Conservation (phyloP, 2,329 filamentous ascomycete species). For the Trichoderma atroviride region DNA sequence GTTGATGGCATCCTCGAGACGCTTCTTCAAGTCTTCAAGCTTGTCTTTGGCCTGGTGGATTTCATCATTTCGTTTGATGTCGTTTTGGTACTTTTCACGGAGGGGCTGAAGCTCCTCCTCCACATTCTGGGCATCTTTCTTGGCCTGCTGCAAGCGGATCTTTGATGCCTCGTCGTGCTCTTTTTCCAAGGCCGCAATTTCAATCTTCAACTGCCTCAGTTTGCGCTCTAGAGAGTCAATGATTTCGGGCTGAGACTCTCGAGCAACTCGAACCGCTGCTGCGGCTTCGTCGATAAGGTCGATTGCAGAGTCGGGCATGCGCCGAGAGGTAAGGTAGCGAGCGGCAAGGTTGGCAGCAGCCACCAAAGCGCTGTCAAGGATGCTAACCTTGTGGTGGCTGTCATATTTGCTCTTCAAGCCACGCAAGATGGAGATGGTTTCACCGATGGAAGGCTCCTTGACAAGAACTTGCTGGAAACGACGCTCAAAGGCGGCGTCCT, state of each 20-base stretch:
- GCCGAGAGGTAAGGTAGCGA: slow-evolving; percentile 86
- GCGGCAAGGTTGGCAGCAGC: slow-evolving; percentile 88
- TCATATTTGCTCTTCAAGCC: slow-evolving; percentile 98
- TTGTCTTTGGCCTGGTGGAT: slow-evolving; percentile 96
- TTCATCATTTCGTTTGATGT: slow-evolving; percentile 86
- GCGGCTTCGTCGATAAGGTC: slow-evolving; percentile 96
- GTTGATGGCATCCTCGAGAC: slow-evolving; percentile 90
- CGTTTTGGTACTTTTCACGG: slow-evolving; percentile 91
- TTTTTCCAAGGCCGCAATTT: slow-evolving; percentile 91
- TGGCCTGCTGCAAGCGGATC: slow-evolving; percentile 77
- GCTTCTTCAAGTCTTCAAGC: slow-evolving; percentile 86
- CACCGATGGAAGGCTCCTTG: slow-evolving; percentile 84
- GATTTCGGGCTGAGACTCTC: slow-evolving; percentile 94
- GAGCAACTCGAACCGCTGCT: slow-evolving; percentile 90
- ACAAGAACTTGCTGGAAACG: slow-evolving; percentile 98
- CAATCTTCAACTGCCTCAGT: slow-evolving; percentile 89
- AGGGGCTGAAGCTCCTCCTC: slow-evolving; percentile 90
- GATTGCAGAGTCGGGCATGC: slow-evolving; percentile 94
- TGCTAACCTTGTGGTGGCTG: slow-evolving; percentile 96
- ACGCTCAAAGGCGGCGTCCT: slow-evolving; percentile 96
- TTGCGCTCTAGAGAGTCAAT: slow-evolving; percentile 93
- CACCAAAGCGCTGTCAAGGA: slow-evolving; percentile 91
- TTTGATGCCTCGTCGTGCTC: slow-evolving; percentile 95
- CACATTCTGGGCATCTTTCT: slow-evolving; percentile 89
- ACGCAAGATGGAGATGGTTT: slow-evolving; percentile 97